A percentile compares a stretch with the other conserved stretches of the same genome.
phyloP scores from a whole-genome alignment of 2,329 filamentous ascomycete genomes.

The Fusarium lyarnte region DNA sequence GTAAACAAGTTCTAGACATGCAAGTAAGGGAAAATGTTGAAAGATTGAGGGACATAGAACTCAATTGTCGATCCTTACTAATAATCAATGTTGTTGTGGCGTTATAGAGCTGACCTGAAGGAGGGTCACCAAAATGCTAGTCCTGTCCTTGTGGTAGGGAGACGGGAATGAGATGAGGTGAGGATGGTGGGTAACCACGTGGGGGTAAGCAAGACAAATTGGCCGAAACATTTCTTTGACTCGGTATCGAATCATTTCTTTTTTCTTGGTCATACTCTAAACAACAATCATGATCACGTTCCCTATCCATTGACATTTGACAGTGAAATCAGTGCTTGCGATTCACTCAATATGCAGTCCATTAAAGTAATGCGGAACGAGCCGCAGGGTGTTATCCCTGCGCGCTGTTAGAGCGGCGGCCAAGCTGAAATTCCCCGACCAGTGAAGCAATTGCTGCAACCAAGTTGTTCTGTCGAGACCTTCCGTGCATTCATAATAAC shows the following conservation, averaged over 20 bases:
- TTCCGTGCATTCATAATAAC: accelerated
- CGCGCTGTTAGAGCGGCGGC: neutral
- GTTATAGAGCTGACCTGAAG: constrained; percentile 9
- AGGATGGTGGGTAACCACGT: constrained; percentile 31
- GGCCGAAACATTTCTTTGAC: constrained; percentile 2
- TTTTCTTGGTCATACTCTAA: constrained; percentile 40
- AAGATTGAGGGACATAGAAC: accelerated
- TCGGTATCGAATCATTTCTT: constrained; percentile 31
- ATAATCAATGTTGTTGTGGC: constrained; percentile 9
- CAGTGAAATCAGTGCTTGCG: neutral
- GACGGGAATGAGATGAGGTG: constrained; percentile 14
- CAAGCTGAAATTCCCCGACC: neutral
- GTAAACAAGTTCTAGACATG: accelerated
- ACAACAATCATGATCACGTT: neutral
- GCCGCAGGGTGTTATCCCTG: neutral
- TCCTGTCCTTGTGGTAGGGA: neutral
- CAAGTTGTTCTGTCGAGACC: neutral
- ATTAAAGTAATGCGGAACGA: neutral
- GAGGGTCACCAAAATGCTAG: constrained; percentile 11
- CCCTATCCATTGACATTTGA: neutral
- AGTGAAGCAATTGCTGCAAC: neutral
- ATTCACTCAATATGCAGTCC: neutral
- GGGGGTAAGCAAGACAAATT: constrained; percentile 24
- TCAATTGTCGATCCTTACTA: neutral
- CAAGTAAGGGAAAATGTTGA: accelerated